These are phyloP conservation scores for Aphanoascus verrucosus DNA, from an alignment of 2,329 filamentous ascomycete species.

Conservation along the genomic window DNA sequence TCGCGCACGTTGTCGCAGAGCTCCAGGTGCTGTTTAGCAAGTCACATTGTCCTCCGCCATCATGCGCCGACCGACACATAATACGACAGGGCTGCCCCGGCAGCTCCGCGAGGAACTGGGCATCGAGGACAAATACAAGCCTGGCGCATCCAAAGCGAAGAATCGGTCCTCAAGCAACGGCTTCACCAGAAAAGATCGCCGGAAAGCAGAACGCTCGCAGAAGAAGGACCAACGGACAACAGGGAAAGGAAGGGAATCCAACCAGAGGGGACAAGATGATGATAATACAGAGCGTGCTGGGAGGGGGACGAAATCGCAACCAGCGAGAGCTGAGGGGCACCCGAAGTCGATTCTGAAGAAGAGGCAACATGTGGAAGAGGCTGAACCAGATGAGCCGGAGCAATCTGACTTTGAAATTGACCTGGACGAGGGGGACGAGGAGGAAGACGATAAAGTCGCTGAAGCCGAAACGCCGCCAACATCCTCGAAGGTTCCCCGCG, in stretches of 20 bases:
- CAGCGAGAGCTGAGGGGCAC: slow-evolving; percentile 17
- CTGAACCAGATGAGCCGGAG: slow-evolving; percentile 22
- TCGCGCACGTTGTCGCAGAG: background rate
- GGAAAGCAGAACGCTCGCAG: slow-evolving; percentile 54
- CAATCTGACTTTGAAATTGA: slow-evolving; percentile 18
- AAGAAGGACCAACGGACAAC: no score
- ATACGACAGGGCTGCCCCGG: slow-evolving; percentile 35
- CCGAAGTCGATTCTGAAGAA: slow-evolving; percentile 32
- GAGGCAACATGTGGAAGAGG: slow-evolving; percentile 19
- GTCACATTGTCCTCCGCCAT: background rate
- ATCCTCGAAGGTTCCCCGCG: slow-evolving; percentile 24
- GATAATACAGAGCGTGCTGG: background rate
- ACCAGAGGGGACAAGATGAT: slow-evolving; percentile 4
- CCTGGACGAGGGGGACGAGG: slow-evolving; percentile 17
- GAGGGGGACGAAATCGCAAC: background rate
- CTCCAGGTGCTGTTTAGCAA: no score
- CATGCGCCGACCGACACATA: slow-evolving; percentile 31
- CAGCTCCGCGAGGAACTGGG: slow-evolving; percentile 33
- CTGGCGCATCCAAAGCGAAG: slow-evolving; percentile 23
- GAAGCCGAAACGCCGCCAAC: slow-evolving; percentile 12
- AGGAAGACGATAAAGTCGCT: slow-evolving; percentile 27
- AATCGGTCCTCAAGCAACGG: slow-evolving; percentile 19
- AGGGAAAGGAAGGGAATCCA: slow-evolving; percentile 42
- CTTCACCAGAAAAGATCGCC: slow-evolving; percentile 50
- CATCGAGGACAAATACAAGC: slow-evolving; percentile 24